A percentile compares a stretch with the other conserved stretches of the same genome.
Evolutionary conservation across 495 filamentous ascomycete species (phyloP).

Genomic region (Aspergillus conjunctus): DNA sequence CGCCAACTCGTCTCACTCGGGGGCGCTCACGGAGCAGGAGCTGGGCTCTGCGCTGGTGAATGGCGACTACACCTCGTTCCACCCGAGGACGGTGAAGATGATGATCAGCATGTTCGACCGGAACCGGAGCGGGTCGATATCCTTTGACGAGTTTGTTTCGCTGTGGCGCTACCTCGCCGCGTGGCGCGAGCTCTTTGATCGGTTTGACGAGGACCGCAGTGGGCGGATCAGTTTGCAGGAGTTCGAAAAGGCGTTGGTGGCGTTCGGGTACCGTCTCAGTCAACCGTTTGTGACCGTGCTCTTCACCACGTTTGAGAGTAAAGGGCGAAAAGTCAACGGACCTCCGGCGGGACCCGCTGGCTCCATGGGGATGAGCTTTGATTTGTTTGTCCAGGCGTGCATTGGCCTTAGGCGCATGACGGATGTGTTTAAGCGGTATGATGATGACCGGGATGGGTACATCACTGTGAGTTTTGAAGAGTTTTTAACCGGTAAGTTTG

Average conservation of each 20-base stretch:
- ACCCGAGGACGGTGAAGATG: slow-evolving; percentile 95
- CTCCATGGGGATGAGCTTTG: slow-evolving; percentile 81
- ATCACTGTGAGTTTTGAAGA: slow-evolving; percentile 83
- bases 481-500: slow-evolving; percentile 64
- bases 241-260: slow-evolving; percentile 87
- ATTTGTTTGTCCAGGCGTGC: slow-evolving; percentile 96
- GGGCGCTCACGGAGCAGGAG: slow-evolving; percentile 82
- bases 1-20: slow-evolving; percentile 81
- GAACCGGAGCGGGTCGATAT: slow-evolving; percentile 83
- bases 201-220: slow-evolving; percentile 85
- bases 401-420: slow-evolving; percentile 98
- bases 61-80: slow-evolving; percentile 91
- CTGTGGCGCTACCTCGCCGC: slow-evolving; percentile 94
- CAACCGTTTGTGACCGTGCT: slow-evolving; percentile 78
- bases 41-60: slow-evolving; percentile 92
- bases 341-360: slow-evolving; percentile 29
- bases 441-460: slow-evolving; percentile 92
- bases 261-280: slow-evolving; percentile 92
- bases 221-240: slow-evolving; percentile 86
- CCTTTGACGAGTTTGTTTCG: slow-evolving; percentile 91
- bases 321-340: slow-evolving; percentile 37
- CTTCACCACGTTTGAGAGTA: slow-evolving; percentile 68
- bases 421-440: slow-evolving; percentile 98
- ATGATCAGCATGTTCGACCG: slow-evolving; percentile 98
- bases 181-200: slow-evolving; percentile 92